phyloP scores from a whole-genome alignment of 176 grass and related monocot genomes.

The Zizania latifolia region DNA sequence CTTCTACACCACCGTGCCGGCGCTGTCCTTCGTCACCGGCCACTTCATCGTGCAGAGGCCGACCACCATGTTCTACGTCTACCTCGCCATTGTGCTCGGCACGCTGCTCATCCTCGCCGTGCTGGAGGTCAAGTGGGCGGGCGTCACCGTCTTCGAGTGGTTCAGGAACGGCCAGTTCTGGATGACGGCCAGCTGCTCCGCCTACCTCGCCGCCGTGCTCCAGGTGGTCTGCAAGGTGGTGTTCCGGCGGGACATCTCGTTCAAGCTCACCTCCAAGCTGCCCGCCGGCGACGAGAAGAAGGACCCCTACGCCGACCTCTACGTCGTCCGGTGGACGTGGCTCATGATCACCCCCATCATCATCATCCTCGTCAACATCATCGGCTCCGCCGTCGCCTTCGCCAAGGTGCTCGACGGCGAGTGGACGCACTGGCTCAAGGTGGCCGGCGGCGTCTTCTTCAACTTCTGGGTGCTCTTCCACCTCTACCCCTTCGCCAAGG shows the following conservation, averaged over 20 bases:
- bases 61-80: conserved; percentile 83
- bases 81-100: conserved; percentile 57
- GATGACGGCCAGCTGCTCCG: conserved; percentile 85
- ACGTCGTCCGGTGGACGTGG: conserved; percentile 70
- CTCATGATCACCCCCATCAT: conserved; percentile 60
- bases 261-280: conserved; percentile 74
- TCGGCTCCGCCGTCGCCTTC: conserved; percentile 70
- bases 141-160: conserved; percentile 83
- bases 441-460: conserved; percentile 86
- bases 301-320: conserved; percentile 83
- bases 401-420: conserved; percentile 76
- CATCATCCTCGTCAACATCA: conserved; percentile 77
- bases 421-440: conserved; percentile 80
- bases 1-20: conserved; percentile 88
- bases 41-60: conserved; percentile 90
- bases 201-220: conserved; percentile 71
- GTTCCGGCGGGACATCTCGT: conserved; percentile 70
- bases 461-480: conserved; percentile 97
- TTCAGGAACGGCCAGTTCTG: conserved; percentile 94
- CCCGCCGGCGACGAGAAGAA: conserved; percentile 71
- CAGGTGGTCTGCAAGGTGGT: conserved; percentile 83
- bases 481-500: conserved; percentile 87
- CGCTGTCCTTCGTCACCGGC: conserved; percentile 70
- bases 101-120: conserved; percentile 63
- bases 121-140: conserved; percentile 91